Percentiles rank a stretch among this genome's conserved stretches.
Conservation (phyloP, 345 rosid genomes). For the Turnera subulata region DNA sequence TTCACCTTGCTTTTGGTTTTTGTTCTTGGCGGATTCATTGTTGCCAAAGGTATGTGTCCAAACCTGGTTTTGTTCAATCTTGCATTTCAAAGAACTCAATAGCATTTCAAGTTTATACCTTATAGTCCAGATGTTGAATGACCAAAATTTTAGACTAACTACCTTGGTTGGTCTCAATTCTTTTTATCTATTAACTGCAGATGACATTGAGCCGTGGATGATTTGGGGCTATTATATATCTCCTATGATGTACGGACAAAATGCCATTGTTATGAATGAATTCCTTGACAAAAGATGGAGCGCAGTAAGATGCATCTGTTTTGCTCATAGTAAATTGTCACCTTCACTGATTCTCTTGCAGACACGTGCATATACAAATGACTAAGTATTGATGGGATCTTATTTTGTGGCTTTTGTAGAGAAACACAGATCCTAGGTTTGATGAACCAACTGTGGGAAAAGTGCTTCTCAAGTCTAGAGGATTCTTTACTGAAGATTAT, state of each 20-base stretch:
- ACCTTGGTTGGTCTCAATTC: not conserved
- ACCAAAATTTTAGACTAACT: too few relatives aligned
- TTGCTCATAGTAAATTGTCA: not conserved
- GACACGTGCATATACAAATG: too few relatives aligned
- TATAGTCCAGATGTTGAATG: too few relatives aligned
- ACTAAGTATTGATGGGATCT: too few relatives aligned
- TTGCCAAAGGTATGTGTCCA: conserved; percentile 70
- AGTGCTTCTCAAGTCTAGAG: conserved; percentile 59
- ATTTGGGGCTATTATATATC: conserved; percentile 83
- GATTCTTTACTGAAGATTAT: conserved; percentile 59
- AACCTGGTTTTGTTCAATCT: too few relatives aligned
- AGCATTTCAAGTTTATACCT: too few relatives aligned
- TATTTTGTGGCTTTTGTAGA: conserved; percentile 23
- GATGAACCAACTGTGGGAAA: conserved; percentile 58
- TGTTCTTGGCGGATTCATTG: conserved; percentile 79
- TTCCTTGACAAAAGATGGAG: conserved; percentile 83
- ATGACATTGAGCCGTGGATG: conserved; percentile 68
- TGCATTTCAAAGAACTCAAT: not conserved
- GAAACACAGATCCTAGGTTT: conserved; percentile 45
- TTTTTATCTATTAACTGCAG: conserved; percentile 29
- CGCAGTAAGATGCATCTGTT: conserved; percentile 40
- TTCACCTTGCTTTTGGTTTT: conserved; percentile 69
- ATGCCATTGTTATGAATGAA: conserved; percentile 81
- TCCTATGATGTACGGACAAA: conserved; percentile 97
- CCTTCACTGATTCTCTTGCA: too few relatives aligned